These are phyloP conservation scores for Blastomyces emzantsi DNA, from an alignment of 2,329 filamentous ascomycete genomes.

Conservation along the genomic window DNA sequence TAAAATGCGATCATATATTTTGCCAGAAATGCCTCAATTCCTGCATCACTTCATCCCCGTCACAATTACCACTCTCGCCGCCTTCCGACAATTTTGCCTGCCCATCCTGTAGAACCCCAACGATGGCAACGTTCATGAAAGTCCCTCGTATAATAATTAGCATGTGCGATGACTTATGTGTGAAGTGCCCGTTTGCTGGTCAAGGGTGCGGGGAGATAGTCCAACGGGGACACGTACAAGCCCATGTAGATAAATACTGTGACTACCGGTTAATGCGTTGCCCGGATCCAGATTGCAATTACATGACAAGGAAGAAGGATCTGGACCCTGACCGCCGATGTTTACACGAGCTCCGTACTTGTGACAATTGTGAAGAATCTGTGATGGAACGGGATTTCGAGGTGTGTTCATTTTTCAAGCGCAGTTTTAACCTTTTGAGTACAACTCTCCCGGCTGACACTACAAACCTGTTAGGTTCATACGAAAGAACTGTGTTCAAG, in stretches of 20 bases:
- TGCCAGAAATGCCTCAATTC: slow-evolving; percentile 50
- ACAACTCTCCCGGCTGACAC: slow-evolving; percentile 7
- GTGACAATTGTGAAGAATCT: slow-evolving; percentile 44
- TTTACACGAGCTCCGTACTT: slow-evolving; percentile 45
- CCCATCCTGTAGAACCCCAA: slow-evolving; percentile 48
- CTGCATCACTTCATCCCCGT: slow-evolving; percentile 34
- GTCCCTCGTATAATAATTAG: slow-evolving; percentile 50
- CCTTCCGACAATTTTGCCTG: slow-evolving; percentile 38
- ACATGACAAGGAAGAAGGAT: slow-evolving; percentile 48
- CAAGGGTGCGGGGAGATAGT: slow-evolving; percentile 47
- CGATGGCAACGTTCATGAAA: slow-evolving; percentile 29
- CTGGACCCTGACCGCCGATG: slow-evolving; percentile 41
- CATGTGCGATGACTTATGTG: slow-evolving; percentile 53
- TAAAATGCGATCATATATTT: slow-evolving; percentile 56
- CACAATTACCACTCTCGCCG: not conserved
- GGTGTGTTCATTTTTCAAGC: slow-evolving; percentile 22
- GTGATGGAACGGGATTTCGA: slow-evolving; percentile 49
- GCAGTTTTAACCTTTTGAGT: no score
- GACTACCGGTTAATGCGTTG: slow-evolving; percentile 48
- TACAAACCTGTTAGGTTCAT: slow-evolving; percentile 25
- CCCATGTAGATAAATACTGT: slow-evolving; percentile 54
- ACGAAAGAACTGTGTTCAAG: slow-evolving; percentile 30
- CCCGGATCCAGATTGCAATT: slow-evolving; percentile 41
- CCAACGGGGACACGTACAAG: slow-evolving; percentile 48
- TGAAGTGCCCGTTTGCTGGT: slow-evolving; percentile 49